Evolutionary conservation across 805 yeast genomes (phyloP), one percentile per base, ranked within the genome.

Genomic region (Metschnikowia cerradonensis): DNA sequence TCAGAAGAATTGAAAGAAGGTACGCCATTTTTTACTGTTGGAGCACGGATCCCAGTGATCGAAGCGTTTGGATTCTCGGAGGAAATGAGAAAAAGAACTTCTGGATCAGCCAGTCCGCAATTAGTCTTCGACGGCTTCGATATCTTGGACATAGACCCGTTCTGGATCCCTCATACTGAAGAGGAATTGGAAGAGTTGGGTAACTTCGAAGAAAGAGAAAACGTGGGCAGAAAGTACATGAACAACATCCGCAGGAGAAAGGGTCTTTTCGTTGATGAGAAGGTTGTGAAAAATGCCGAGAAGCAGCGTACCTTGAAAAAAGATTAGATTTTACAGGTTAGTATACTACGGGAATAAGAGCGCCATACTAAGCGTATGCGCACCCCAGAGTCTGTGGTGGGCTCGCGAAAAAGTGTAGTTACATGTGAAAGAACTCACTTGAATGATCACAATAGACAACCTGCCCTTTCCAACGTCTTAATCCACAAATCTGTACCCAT

Each of bases 121-220:
- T 75, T 94, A 48, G 88, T 91, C 8, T 94, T 92, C 62, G 79
- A 87, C 30, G 98, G 98, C 0, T 94, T 80, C 65, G 94, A 90
- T 61, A 73, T 84, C 55, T 80, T 92, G 47, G 96, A 90, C 56
- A 80, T 86, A 57, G 98, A 94, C 73, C 99, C 99, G 41, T 94
- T 88, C 76, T 94, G 99, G 99, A 96, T 94, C 14, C 99, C 99
- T 13, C 88, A 94, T 2, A 94, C 99, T 0, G 97, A 89, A 60
- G 97, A 90, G 66, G 99, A 94, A 66, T 69, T 94, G 42, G 98
- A 94, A 65, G 95, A 90, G 52, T 73, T 89, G 41, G 99, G 99
- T 26, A 96, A 89, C 56, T 80, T 81, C 57, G 96, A 97, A 1
- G 99, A 94, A 59, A 80, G 88, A 60, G 98, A 90, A 61, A 94